phyloP scores from a whole-genome alignment of 129 eudicot species.

The sunflower (Helianthus annuus) region HanXRQr2.0-SUNRISE NC_035444.2:37485289-37485788 shows the following conservation, averaged over 20 bases:
- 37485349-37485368: no score
- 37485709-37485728: not conserved
- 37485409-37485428: no score
- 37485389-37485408: no score
- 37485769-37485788: conserved; percentile 16
- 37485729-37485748: not conserved
- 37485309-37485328: no score
- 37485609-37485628: not conserved
- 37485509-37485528: not conserved
- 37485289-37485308: no score
- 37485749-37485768: not conserved
- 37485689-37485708: not conserved
- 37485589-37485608: not conserved
- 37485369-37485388: no score
- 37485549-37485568: no score
- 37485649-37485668: not conserved
- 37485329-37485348: no score
- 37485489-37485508: not conserved
- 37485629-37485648: not conserved
- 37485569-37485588: no score
- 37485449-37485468: no score
- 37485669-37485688: conserved; percentile 4
- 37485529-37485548: not conserved
- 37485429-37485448: no score
- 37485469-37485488: no score